These are phyloP conservation scores for Aspergillus alliaceus DNA, from an alignment of 2,329 filamentous ascomycete species.

Conservation along the genomic window DNA sequence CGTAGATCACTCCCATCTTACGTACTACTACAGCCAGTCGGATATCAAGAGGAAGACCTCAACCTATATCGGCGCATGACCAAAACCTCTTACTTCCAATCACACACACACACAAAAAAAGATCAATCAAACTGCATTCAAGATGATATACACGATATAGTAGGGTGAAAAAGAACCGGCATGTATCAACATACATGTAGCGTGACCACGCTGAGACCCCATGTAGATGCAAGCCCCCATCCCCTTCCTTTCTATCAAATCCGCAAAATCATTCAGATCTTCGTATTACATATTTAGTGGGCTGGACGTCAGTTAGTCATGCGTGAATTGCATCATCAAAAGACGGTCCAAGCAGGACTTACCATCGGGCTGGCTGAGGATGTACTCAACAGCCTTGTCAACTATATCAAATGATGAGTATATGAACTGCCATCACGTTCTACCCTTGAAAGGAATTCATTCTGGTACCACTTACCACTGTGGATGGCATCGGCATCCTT, in stretches of 20 bases:
- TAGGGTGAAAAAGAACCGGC: constrained; percentile 35
- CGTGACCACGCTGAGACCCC: constrained; percentile 30
- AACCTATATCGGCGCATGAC: too few relatives aligned
- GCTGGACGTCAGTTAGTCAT: constrained; percentile 27
- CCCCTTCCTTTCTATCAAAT: constrained; percentile 37
- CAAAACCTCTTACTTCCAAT: too few relatives aligned
- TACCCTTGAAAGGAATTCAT: neutral
- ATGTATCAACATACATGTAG: constrained; percentile 40
- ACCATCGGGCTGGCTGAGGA: constrained; percentile 88
- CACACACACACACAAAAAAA: neutral
- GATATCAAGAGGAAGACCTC: too few relatives aligned
- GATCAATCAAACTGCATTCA: constrained; percentile 34
- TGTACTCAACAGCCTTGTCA: constrained; percentile 93
- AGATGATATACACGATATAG: constrained; percentile 47
- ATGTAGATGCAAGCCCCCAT: constrained; percentile 28
- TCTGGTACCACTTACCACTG: constrained; percentile 68
- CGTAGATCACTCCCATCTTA: too few relatives aligned
- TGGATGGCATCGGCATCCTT: constrained; percentile 94
- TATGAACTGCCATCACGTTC: constrained; percentile 3
- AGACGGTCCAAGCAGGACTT: constrained; percentile 48
- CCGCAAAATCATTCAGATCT: constrained; percentile 23
- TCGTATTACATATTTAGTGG: constrained; percentile 38
- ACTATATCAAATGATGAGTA: constrained; percentile 54
- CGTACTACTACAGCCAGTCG: too few relatives aligned
- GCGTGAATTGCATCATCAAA: neutral